Percentiles rank a stretch among this genome's conserved stretches.
Conservation (phyloP, 441 rosid species). For the Omphalea diandra region DNA sequence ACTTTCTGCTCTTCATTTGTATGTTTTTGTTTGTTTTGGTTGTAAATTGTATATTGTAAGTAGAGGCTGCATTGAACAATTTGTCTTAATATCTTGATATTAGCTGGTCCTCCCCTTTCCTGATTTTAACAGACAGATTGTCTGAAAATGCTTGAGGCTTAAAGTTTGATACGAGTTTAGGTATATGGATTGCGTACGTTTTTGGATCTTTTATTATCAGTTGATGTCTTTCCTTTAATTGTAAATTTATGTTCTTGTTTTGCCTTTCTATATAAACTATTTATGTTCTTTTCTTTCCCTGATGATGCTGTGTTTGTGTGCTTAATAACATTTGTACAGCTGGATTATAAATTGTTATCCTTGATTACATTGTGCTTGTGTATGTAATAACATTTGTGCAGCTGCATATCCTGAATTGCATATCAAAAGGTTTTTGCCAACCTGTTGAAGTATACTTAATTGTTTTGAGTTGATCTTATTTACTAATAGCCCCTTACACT, state of each 20-base stretch:
- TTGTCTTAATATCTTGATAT: neutral
- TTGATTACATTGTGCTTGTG: neutral
- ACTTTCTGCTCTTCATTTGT: neutral
- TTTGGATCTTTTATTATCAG: neutral
- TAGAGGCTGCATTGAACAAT: slow-evolving; percentile 20
- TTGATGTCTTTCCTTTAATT: neutral
- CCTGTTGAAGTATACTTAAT: neutral
- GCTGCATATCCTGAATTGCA: neutral
- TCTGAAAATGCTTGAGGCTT: neutral
- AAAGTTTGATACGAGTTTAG: neutral
- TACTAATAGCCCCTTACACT: neutral
- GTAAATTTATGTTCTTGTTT: neutral
- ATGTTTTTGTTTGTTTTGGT: slow-evolving; percentile 25
- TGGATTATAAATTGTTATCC: too few species aligned
- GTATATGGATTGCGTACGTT: neutral
- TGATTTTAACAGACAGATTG: neutral
- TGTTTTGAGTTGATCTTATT: neutral
- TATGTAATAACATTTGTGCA: neutral
- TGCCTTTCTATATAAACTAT: neutral
- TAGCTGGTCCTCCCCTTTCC: neutral
- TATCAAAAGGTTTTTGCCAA: neutral
- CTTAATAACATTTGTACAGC: neutral
- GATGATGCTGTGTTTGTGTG: neutral
- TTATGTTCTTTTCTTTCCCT: neutral
- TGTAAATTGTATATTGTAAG: slow-evolving; percentile 5